Evolutionary conservation across 2,329 filamentous ascomycete species (phyloP).

Genomic region (Ophiostoma ulmi): DNA sequence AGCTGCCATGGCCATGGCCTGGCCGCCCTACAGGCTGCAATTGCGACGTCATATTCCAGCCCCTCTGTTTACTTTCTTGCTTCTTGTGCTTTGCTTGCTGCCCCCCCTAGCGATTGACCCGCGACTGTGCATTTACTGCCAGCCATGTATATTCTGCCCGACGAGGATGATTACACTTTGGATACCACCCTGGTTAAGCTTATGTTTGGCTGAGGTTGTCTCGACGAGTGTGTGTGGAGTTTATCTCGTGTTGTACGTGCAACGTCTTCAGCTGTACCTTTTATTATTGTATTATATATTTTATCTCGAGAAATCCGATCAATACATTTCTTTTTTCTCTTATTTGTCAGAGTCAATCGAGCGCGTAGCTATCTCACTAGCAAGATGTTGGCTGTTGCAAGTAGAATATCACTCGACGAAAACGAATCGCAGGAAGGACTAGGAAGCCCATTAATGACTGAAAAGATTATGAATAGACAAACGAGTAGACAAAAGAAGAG

Average conservation of each 20-base stretch:
- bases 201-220: neutral
- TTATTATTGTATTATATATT: neutral
- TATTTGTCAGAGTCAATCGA: neutral
- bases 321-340: neutral
- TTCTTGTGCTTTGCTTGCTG: neutral
- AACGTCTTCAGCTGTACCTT: slow-evolving; percentile 5
- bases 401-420: neutral
- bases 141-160: slow-evolving; percentile 2
- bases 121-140: neutral
- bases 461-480: neutral
- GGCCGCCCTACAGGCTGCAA: neutral
- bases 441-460: neutral
- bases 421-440: neutral
- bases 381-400: neutral
- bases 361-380: neutral
- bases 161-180: neutral
- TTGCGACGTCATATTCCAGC: slow-evolving; percentile 5
- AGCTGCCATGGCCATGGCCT: neutral
- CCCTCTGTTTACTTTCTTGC: slow-evolving; percentile 7
- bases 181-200: neutral
- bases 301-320: neutral
- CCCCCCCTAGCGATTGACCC: neutral
- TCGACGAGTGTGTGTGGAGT: neutral
- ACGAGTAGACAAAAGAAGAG: neutral
- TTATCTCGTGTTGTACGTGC: neutral